Percentiles rank a stretch among this genome's conserved stretches.
phyloP scores from a whole-genome alignment of 768 basidiomycete species.

The Lyophyllum shimeji region DNA sequence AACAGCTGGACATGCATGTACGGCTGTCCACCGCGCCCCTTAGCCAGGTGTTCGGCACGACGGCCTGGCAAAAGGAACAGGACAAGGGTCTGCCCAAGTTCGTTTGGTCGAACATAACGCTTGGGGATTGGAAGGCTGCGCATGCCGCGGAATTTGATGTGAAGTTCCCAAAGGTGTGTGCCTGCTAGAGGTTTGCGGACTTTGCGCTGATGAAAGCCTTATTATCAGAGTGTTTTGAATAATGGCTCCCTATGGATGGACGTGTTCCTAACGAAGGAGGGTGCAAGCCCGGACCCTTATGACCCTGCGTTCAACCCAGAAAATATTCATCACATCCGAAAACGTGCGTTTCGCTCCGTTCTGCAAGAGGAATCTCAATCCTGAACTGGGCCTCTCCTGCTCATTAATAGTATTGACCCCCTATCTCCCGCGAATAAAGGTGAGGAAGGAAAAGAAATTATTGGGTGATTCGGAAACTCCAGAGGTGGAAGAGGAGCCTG shows the following conservation, averaged over 20 bases:
- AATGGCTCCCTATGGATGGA: conserved; percentile 88
- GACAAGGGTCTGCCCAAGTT: conserved; percentile 62
- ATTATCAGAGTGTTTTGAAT: conserved; percentile 61
- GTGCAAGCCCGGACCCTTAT: conserved; percentile 63
- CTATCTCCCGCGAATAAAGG: conserved; percentile 71
- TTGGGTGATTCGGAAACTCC: conserved; percentile 38
- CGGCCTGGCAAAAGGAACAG: conserved; percentile 44
- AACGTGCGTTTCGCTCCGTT: conserved; percentile 49
- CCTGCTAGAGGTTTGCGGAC: not conserved
- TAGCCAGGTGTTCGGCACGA: conserved; percentile 55
- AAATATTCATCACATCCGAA: conserved; percentile 70
- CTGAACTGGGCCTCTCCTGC: not conserved
- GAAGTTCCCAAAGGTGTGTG: conserved; percentile 64
- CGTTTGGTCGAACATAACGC: conserved; percentile 76
- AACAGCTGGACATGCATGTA: conserved; percentile 68
- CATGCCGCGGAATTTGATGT: conserved; percentile 57
- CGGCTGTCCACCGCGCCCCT: conserved; percentile 67
- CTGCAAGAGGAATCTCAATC: not conserved
- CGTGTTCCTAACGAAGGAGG: conserved; percentile 69
- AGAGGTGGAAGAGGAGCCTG: conserved; percentile 39
- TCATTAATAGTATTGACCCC: conserved; percentile 83
- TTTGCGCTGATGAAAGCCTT: not conserved
- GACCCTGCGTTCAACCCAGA: conserved; percentile 49
- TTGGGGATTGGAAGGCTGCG: conserved; percentile 72
- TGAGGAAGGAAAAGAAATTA: conserved; percentile 83